Evolutionary conservation across 352 stramenopile genomes (phyloP), one percentile per base, ranked within the genome.

Genomic region (Blastocystis sp.): DNA sequence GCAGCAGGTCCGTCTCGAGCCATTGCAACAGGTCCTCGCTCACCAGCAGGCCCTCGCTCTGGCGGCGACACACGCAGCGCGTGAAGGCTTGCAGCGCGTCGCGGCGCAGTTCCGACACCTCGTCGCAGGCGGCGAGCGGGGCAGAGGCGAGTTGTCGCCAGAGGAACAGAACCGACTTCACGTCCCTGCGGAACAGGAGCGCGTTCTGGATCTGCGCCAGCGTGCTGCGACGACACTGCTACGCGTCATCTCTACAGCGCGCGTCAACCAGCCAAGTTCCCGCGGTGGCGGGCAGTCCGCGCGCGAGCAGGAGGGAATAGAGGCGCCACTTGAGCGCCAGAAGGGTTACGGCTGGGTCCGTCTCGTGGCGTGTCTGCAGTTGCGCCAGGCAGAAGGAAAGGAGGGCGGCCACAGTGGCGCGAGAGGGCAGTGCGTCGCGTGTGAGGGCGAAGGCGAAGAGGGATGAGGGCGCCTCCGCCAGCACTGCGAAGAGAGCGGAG

Each of bases 401-500:
- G 3, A 79, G 10, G 0, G 0, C 6, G 9, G 24, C 34, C 7
- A 24, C 42, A 28, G 69, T 79, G 21, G 69, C 69, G 24, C 28
- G 21, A 24, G 69, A 79, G 19, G 69, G 69, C 9, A 79, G 24
- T 28, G 24, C 59, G 21, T 63, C 69, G 28, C 38, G 61, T 11
- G 69, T 21, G 45, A 79, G 40, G 19, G 61, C 69, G 61, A 62
- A 79, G 28, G 61, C n/a, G 61, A 79, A 62, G 19, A 79, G 42
- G 21, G 34, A 38, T 14, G 24, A 38, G 1, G 24, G 57, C 1
- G 69, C 42, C 4, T 24, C 40, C 17, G 10, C 6, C 6, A 79
- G 69, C n/a, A 79, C 19, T 43, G 34, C 9, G 24, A 62, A 42
- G 19, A 79, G n/a, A 6, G 21, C 42, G 4, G n/a, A 34, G 61